A percentile compares a stretch with the other conserved stretches of the same genome.
Evolutionary conservation across 148 eudicot species (phyloP).

Genomic region (Euryodendron excelsum): DNA sequence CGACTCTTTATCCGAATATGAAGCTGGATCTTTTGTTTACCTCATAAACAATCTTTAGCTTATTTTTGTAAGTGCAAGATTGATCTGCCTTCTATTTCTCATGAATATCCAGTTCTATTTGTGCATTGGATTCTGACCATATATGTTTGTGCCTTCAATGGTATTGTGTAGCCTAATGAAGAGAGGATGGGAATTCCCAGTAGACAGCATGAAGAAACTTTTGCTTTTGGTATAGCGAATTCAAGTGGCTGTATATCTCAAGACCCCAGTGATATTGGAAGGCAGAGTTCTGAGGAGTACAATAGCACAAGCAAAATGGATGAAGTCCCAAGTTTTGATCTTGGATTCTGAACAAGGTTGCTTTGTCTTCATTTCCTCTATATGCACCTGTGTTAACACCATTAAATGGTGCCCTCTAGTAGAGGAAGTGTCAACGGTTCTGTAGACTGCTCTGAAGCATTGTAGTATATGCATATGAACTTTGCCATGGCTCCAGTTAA

Average conservation of each 20-base stretch:
- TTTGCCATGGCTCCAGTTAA: background rate
- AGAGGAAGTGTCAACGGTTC: background rate
- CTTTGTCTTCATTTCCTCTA: background rate
- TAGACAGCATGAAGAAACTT: conserved; percentile 13
- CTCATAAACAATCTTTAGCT: background rate
- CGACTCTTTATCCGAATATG: background rate
- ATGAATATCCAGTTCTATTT: background rate
- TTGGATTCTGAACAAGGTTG: conserved; percentile 46
- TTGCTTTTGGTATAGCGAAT: background rate
- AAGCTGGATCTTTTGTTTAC: background rate
- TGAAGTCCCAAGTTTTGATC: conserved; percentile 78
- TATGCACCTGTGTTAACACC: background rate
- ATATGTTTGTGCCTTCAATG: conserved; percentile 8
- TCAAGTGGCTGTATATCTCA: conserved; percentile 18
- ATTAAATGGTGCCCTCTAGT: background rate
- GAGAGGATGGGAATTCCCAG: conserved; percentile 16
- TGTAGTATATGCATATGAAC: background rate
- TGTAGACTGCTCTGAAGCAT: background rate
- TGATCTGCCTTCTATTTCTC: background rate
- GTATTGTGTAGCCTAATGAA: conserved; percentile 32
- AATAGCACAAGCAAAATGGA: conserved; percentile 20
- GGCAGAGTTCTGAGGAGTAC: conserved; percentile 17
- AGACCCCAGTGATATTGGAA: conserved; percentile 13
- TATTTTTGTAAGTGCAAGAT: background rate
- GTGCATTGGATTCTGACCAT: background rate